Evolutionary conservation across 83 land plant species (phyloP), one percentile per base, ranked within the genome.

Genomic region (Diphasiastrum complanatum): DNA sequence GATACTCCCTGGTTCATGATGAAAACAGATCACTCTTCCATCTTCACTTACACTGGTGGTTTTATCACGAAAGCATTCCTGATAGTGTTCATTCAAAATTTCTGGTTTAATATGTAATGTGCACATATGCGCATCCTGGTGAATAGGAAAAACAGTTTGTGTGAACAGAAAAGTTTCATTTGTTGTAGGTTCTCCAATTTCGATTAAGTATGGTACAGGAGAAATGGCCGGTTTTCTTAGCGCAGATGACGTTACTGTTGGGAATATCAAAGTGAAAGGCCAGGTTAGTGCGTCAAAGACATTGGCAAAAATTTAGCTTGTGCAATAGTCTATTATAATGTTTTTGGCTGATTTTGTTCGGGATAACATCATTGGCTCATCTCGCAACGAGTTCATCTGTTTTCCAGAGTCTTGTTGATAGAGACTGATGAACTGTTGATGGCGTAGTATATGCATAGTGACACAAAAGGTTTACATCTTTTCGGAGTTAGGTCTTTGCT

Each of bases 141-240:
- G n/a, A n/a, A n/a, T n/a, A n/a, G n/a, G n/a, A n/a, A n/a, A n/a
- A n/a, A n/a, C n/a, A n/a, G n/a, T n/a, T 2, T 52, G 22, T 12
- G 63, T n/a, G 69, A 46, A 24, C 32, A 47, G 8, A 8, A 23
- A 22, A 0, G 35, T 43, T 30, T 49, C 18, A 33, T 45, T 59
- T 38, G 62, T 16, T 63, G 33, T 70, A 88, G 95, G 95, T 16
- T 83, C 77, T 30, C 41, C 87, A 4, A 66, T 68, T 64, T 40
- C 43, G 25, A 89, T 89, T 37, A 64, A 69, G 32, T 89, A 89
- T 81, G 96, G 96, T 2, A 35, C 78, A 64, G 96, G 96, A 40
- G 43, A 81, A 5, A 76, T 89, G 47, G 75, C 82, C 47, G 96
- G 96, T 25, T 79, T 71, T 66, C 76, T 86, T 34, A 86, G 92